Percentiles rank a stretch among this genome's conserved stretches.
phyloP scores from a whole-genome alignment of 2,329 filamentous ascomycete species.

The Alternaria panax region DNA sequence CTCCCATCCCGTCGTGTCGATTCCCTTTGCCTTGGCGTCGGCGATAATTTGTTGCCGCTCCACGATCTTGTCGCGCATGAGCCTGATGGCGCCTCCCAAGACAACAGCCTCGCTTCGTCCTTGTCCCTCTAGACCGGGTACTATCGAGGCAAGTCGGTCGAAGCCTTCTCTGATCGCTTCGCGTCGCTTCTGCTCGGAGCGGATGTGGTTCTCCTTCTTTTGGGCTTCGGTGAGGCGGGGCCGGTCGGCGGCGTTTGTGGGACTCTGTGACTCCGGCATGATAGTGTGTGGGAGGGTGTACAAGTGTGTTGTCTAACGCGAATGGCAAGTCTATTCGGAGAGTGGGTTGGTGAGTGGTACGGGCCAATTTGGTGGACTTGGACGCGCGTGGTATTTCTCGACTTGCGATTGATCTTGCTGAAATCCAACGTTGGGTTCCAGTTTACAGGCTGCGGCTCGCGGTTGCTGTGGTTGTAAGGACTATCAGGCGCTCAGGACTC shows the following conservation, averaged over 20 bases:
- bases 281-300: conserved; percentile 6
- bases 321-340: neutral
- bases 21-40: conserved; percentile 46
- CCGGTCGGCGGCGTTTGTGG: conserved; percentile 57
- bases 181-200: conserved; percentile 71
- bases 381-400: neutral
- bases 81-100: conserved; percentile 63
- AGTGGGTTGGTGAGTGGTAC: conserved; percentile 3
- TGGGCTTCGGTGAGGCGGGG: conserved; percentile 72
- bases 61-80: conserved; percentile 53
- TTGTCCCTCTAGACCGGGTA: conserved; percentile 82
- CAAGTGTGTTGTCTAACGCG: conserved; percentile 1
- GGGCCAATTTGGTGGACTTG: neutral
- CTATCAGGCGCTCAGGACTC: neutral
- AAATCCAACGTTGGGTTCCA: neutral
- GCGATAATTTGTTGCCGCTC: conserved; percentile 48
- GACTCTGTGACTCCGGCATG: conserved; percentile 39
- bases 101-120: conserved; percentile 86
- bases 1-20: conserved; percentile 43
- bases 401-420: neutral
- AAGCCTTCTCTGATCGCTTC: conserved; percentile 84
- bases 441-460: neutral
- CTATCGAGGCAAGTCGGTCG: conserved; percentile 78
- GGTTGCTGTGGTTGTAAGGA: conserved; percentile 1
- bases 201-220: conserved; percentile 78